Evolutionary conservation across 2,329 filamentous ascomycete species (phyloP).

Genomic region (Aspergillus aculeatus): DNA sequence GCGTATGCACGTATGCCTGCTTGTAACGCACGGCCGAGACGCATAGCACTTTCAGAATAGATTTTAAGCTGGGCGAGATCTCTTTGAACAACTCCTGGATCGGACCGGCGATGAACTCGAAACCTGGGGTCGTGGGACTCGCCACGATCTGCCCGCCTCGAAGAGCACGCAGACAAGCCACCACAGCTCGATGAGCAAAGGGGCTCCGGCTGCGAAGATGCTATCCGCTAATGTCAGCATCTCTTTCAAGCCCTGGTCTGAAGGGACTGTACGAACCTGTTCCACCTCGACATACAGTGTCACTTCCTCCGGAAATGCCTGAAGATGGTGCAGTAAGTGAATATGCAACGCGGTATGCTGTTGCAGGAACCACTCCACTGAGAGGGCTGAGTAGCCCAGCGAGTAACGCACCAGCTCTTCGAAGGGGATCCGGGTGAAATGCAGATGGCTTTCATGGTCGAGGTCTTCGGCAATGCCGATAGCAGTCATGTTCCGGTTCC

Average conservation of each 20-base stretch:
- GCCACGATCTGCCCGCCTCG: constrained; percentile 16
- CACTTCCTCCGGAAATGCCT: constrained; percentile 32
- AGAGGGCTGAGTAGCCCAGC: constrained; percentile 33
- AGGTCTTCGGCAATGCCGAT: constrained; percentile 34
- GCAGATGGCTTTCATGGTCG: constrained; percentile 41
- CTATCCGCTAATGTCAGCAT: constrained; percentile 20
- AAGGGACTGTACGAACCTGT: constrained; percentile 26
- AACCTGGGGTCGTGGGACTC: constrained; percentile 20
- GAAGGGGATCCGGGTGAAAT: constrained; percentile 40
- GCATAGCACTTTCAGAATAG: constrained; percentile 37
- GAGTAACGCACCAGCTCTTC: constrained; percentile 42
- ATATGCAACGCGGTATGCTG: constrained; percentile 40
- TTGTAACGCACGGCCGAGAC: constrained; percentile 38
- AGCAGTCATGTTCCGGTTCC: constrained; percentile 22
- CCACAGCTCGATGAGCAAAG: constrained; percentile 39
- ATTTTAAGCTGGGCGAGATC: constrained; percentile 29
- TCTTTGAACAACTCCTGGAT: constrained; percentile 39
- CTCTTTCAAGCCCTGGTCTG: no score
- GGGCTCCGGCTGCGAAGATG: constrained; percentile 37
- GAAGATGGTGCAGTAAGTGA: constrained; percentile 33
- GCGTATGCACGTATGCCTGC: constrained; percentile 34
- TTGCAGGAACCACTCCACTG: constrained; percentile 41
- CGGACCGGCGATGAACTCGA: constrained; percentile 39
- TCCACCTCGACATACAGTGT: constrained; percentile 37
- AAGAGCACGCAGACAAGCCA: constrained; percentile 30